Conservation (phyloP, 2,329 filamentous ascomycete species). For the Oidium heveae region DNA sequence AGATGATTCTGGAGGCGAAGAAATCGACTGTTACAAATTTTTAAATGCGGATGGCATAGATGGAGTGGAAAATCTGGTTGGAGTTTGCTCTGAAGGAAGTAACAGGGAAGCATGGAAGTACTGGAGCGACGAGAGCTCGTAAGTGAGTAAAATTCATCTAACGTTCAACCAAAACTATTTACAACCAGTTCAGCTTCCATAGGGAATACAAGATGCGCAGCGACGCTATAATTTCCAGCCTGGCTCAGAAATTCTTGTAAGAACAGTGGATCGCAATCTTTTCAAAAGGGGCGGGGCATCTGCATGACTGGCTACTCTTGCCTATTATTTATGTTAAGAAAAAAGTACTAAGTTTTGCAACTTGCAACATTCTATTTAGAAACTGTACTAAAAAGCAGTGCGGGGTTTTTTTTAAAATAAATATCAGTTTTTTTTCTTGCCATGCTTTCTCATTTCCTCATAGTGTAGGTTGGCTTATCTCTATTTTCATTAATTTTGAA, state of each 20-base stretch:
- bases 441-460: too few species aligned
- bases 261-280: background rate
- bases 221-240: background rate
- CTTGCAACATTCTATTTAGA: too few species aligned
- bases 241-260: background rate
- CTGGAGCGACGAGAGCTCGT: constrained; percentile 25
- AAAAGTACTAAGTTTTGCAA: too few species aligned
- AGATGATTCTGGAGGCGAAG: constrained; percentile 57
- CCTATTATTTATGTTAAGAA: too few species aligned
- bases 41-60: constrained; percentile 61
- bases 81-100: constrained; percentile 42
- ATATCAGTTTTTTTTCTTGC: too few species aligned
- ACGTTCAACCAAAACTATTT: background rate
- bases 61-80: constrained; percentile 69
- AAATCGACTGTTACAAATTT: constrained; percentile 79
- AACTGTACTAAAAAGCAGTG: too few species aligned
- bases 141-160: background rate
- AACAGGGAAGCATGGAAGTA: constrained; percentile 69
- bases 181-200: background rate
- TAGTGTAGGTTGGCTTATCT: too few species aligned
- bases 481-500: too few species aligned
- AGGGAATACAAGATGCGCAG: background rate
- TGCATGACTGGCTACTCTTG: too few species aligned
- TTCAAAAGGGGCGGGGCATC: too few species aligned
- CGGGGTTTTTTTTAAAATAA: too few species aligned